Conservation (phyloP, 2,329 filamentous ascomycete species). For the Alternaria postmessia region DNA sequence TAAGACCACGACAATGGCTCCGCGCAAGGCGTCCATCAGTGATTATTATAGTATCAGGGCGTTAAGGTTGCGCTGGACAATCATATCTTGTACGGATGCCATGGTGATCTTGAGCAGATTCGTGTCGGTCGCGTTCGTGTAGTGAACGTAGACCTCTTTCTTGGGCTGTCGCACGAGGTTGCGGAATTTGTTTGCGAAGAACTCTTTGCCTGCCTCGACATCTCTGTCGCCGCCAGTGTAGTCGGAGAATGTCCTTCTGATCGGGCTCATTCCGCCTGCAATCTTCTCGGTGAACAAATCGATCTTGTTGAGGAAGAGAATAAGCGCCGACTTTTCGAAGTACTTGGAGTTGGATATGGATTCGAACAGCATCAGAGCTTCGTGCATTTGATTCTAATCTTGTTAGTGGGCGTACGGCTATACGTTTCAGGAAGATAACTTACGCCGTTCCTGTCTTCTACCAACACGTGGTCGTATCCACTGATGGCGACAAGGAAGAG, state of each 20-base stretch:
- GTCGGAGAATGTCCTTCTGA: constrained; percentile 60
- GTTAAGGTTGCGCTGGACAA: constrained; percentile 62
- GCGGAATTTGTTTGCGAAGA: constrained; percentile 61
- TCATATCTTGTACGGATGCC: constrained; percentile 63
- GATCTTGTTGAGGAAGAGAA: constrained; percentile 64
- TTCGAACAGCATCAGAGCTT: constrained; percentile 63
- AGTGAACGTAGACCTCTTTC: constrained; percentile 62
- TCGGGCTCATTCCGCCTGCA: constrained; percentile 55
- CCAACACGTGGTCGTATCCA: constrained; percentile 93
- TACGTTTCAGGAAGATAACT: constrained; percentile 49
- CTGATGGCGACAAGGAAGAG: constrained; percentile 95
- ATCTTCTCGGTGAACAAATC: constrained; percentile 62
- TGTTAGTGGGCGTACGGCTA: constrained; percentile 15
- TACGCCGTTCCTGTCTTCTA: constrained; percentile 96
- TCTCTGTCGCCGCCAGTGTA: constrained; percentile 56
- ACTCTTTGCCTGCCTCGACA: constrained; percentile 58
- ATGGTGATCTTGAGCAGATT: constrained; percentile 66
- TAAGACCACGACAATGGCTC: background rate
- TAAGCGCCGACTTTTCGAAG: constrained; percentile 61
- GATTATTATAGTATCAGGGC: constrained; percentile 54
- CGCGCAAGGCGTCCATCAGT: constrained; percentile 1
- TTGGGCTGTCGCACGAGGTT: constrained; percentile 59
- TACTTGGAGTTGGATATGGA: constrained; percentile 62
- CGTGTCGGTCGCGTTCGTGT: constrained; percentile 62
- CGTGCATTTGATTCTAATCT: constrained; percentile 63